Evolutionary conservation across 2,329 filamentous ascomycete genomes (phyloP), one percentile per base, ranked within the genome.

Genomic region (Sclerotinia spermophila): DNA sequence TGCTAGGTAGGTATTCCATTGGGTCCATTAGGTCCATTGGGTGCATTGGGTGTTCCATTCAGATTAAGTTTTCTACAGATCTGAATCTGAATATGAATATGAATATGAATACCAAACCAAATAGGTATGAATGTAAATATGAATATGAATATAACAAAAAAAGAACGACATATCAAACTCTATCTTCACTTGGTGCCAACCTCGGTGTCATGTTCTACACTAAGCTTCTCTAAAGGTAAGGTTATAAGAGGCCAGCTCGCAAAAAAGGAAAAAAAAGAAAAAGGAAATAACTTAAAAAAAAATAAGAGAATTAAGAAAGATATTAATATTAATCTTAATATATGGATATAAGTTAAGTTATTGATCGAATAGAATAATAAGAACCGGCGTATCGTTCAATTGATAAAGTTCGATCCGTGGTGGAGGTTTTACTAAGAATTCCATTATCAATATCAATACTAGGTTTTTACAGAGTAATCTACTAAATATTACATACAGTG

Each of bases 121-220:
- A 13, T 42, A 42, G 40, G 15, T 17, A 13, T 42, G 40, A 17
- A 17, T 42, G 40, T 24, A 24, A 15, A 13, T 51, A n/a, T n/a
- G 56, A 59, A 59, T 38, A 17, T n/a, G 11, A 24, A n/a, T n/a
- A n/a, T n/a, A 30, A 30, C 15, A 30, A 27, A 11, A 21, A 35
- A 48, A 48, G 27, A 51, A 27, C 17, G 2, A 17, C 15, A 53
- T 27, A 17, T 17, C 48, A 53, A 53, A 53, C 48, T 53, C 17
- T 53, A 59, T 59, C 40, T n/a, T 17, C 21, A 59, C 33, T 59
- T 59, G 7, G 35, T 38, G 55, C 33, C 21, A 35, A 35, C 27
- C 51, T 45, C n/a, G 42, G 72, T 71, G 72, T 64, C 72, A 73
- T 72, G 61, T 60, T 59, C 64, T 73, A 73, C 72, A 74, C 73